Evolutionary conservation across 2,329 filamentous ascomycete species (phyloP), one percentile per base, ranked within the genome.

Genomic region (Xylariaceae sp.): DNA sequence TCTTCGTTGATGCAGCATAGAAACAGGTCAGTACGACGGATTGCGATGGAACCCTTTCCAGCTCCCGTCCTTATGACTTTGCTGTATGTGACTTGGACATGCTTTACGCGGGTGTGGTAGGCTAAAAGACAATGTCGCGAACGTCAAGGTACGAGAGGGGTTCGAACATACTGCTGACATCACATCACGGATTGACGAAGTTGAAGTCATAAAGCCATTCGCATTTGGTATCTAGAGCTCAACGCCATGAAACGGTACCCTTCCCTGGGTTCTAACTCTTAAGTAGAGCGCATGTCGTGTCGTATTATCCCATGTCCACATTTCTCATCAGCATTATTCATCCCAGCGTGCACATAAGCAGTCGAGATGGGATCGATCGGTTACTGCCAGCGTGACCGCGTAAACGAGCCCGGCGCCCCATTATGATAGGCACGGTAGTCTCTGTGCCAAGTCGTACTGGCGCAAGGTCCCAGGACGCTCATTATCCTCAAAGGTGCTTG

Each of bases 221-320:
- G 30, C 15, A 30, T 37, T 2, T 37, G n/a, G 36, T 37, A 9
- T 16, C 10, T n/a, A 16, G 18, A 48, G 40, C 21, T 21, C 48
- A 55, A 47, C n/a, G 29, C 36, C 22, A n/a, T 18, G 41, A 12
- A 53, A 42, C n/a, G 19, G 42, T 44, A 40, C 30, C 29, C 30
- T 42, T 50, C 46, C 40, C 39, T 59, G 61, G 59, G 56, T 64
- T 60, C 64, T 63, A 67, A 63, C 63, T 44, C 64, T 65, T 65
- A 62, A 63, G 56, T 58, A 54, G 61, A 59, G 61, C 51, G 43
- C 56, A 39, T 41, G 51, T 56, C 54, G 52, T 62, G 16, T 29
- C 37, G 5, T 15, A 46, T 22, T 13, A 51, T 36, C 29, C 9
- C 15, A 48, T 51, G 47, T 52, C 9, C 51, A 44, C 41, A 21